Evolutionary conservation across 2,329 filamentous ascomycete genomes (phyloP), one percentile per base, ranked within the genome.

Genomic region (Harringtonia aguacate): DNA sequence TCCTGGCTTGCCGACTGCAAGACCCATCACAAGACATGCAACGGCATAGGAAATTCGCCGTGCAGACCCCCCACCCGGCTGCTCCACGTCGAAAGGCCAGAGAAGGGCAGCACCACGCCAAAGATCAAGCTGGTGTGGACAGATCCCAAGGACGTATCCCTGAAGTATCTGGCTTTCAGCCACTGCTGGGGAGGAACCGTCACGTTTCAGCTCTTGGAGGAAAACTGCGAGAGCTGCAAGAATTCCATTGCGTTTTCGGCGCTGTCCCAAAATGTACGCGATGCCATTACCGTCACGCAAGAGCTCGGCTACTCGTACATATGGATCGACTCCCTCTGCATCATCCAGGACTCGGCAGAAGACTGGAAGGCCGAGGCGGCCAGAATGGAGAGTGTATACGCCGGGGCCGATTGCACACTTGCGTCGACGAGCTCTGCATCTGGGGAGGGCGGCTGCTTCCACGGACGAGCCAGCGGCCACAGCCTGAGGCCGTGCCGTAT

Each of bases 241-340:
- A 14, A 45, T 14, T 39, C 43, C 12, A 48, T 52, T 10, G 10
- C 34, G 4, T 9, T 49, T 6, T 21, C 30, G 4, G n/a, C 18
- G 2, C 44, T 53, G 17, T 44, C 45, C 17, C 31, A 17, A 8
- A 48, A 44, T 9, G 45, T 54, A 43, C 47, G 35, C 21, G 48
- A 54, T 22, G 48, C 47, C 14, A 41, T 52, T 21, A 22, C 35
- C 9, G 36, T 47, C 9, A 42, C 46, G 3, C 36, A 41, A 3
- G 17, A n/a, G 2, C 45, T 55, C 17, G 48, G 46, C 5, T 38
- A 48, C 8, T 34, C 34, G 24, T 51, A 51, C 24, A 29, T 52
- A 17, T 53, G 51, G 53, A 50, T 54, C 28, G 50, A 54, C 36
- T 45, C 47, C 7, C 46, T 54, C 2, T 49, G 50, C 39, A 50